Base-by-base conservation (phyloP, 805 yeast genomes). In the Lipomyces spencermartinsiae region DNA sequence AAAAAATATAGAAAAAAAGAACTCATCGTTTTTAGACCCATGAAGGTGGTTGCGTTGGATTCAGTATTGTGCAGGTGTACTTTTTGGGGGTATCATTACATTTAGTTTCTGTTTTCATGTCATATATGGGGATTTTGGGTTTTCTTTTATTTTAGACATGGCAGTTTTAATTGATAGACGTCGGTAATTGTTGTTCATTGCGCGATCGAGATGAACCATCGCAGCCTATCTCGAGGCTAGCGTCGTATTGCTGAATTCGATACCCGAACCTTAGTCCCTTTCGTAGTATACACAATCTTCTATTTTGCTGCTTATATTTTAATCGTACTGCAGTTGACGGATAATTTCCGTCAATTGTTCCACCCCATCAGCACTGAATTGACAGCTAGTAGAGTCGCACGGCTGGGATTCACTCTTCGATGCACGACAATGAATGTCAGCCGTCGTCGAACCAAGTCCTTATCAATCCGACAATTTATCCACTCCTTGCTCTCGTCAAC, bases 331-430 rank as follows among this genome's bases (percentile, higher is more conserved):
- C 16, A 14, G 14, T 43, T 43, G 3, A 16, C 16, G 16, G 49
- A 43, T 43, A 8, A 2, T 9, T 43, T 4, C 16, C 2, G 12
- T 53, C 34, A 53, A 53, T 53, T 53, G 6, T n/a, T 37, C 69
- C 64, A 76, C 34, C 79, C 83, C 87, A 89, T 84, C 37, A 89
- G 71, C 68, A 71, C 85, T 1, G 87, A 77, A 51, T 91, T 89
- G 1, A 90, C 86, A 35, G 93, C 84, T 72, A 89, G 93, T 54
- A 91, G 79, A 0, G 96, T 89, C 10, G 91, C 87, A 61, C 97
- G 80, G 64, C 93, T 87, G 0, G 97, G 97, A 68, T 91, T 90
- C 4, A 85, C 85, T 54, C 83, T 85, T n/a, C 84, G 76, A 7
- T 79, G 76, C 2, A 82, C 78, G 19, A 84, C 80, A 2, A 92